A percentile compares a stretch with the other conserved stretches of the same genome.
phyloP scores from a whole-genome alignment of 129 eudicot species.

The Apium graveolens region DNA sequence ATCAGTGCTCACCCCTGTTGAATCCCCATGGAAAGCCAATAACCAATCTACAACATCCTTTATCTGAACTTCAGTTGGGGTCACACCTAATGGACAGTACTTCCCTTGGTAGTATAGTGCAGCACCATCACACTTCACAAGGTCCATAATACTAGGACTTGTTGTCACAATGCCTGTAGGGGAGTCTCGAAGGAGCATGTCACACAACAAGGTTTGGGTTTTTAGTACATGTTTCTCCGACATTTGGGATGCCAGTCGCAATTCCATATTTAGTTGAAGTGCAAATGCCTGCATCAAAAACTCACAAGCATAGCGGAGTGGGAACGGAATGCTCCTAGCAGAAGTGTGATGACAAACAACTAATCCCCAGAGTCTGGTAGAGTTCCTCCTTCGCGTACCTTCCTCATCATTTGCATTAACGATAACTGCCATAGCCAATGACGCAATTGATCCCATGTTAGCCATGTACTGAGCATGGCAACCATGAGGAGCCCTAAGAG shows the following conservation, averaged over 20 bases:
- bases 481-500: conserved; percentile 56
- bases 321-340: conserved; percentile 47
- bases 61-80: conserved; percentile 57
- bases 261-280: conserved; percentile 58
- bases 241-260: conserved; percentile 48
- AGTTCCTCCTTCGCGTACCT: not conserved
- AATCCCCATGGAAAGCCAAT: conserved; percentile 35
- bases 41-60: conserved; percentile 50
- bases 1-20: conserved; percentile 63
- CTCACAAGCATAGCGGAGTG: conserved; percentile 65
- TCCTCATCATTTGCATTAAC: conserved; percentile 29
- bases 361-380: conserved; percentile 64
- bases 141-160: conserved; percentile 60
- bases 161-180: conserved; percentile 53
- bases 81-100: conserved; percentile 44
- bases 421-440: conserved; percentile 59
- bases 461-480: conserved; percentile 64
- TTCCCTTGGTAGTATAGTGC: conserved; percentile 39
- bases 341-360: conserved; percentile 63
- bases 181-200: conserved; percentile 59
- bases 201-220: conserved; percentile 57
- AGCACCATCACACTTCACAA: conserved; percentile 74
- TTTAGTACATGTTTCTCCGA: conserved; percentile 41
- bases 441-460: conserved; percentile 51
- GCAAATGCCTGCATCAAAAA: conserved; percentile 66